Percentiles rank a stretch among this genome's conserved stretches.
phyloP scores from a whole-genome alignment of 257 asterid species.

The Cynanchum wilfordii region DNA sequence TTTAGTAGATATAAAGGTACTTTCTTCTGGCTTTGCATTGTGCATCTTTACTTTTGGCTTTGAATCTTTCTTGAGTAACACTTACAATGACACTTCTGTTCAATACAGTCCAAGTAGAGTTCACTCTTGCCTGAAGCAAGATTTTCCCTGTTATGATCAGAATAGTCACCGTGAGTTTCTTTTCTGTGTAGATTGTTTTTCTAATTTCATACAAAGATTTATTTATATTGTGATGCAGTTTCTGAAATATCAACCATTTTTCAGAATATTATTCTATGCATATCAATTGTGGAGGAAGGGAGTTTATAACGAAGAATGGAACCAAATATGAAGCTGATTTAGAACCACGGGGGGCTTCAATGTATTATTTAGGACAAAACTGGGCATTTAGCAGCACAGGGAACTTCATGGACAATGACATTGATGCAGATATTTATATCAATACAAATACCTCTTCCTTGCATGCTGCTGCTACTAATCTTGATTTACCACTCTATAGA shows the following conservation, averaged over 20 bases:
- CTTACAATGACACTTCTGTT: conserved; percentile 13
- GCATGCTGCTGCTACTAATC: conserved; percentile 27
- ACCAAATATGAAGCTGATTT: conserved; percentile 54
- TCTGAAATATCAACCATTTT: conserved; percentile 3
- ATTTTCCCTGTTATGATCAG: conserved; percentile 54
- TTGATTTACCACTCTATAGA: conserved; percentile 42
- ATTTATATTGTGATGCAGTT: not conserved
- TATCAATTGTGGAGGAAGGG: conserved; percentile 85
- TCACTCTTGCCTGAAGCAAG: conserved; percentile 61
- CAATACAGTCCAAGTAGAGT: conserved; percentile 27
- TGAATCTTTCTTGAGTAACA: conserved; percentile 11
- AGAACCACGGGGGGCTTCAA: conserved; percentile 74
- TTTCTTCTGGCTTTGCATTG: not conserved
- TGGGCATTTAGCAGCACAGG: conserved; percentile 99
- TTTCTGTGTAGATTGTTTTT: not conserved
- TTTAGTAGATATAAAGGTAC: not conserved
- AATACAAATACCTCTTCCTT: conserved; percentile 37
- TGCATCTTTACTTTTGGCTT: not conserved
- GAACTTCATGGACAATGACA: conserved; percentile 68
- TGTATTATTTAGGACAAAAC: conserved; percentile 44
- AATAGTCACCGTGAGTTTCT: conserved; percentile 39
- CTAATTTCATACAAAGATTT: not conserved
- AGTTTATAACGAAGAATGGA: conserved; percentile 21
- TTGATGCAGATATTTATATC: conserved; percentile 55
- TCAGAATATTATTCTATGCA: conserved; percentile 54